phyloP scores from a whole-genome alignment of 805 yeast species.

The Brettanomyces nanus region DNA sequence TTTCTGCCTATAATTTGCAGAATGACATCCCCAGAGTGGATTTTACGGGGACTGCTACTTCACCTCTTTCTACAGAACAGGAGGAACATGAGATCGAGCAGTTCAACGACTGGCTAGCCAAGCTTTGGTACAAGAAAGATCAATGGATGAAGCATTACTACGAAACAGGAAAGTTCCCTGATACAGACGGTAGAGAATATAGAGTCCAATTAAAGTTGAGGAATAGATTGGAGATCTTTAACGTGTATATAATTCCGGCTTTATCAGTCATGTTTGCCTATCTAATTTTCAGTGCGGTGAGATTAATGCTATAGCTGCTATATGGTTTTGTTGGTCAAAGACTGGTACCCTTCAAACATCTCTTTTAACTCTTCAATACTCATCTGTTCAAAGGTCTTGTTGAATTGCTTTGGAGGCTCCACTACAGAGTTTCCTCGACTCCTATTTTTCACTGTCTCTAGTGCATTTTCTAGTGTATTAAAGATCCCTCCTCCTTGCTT shows the following conservation, averaged over 20 bases:
- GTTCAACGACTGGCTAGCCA: conserved; percentile 71
- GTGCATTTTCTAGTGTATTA: conserved; percentile 25
- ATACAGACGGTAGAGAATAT: conserved; percentile 11
- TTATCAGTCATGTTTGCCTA: conserved; percentile 4
- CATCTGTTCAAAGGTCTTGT: conserved; percentile 22
- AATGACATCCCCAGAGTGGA: conserved; percentile 21
- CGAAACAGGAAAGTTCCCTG: conserved; percentile 42
- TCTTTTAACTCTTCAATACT: conserved; percentile 20
- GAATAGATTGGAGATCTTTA: conserved; percentile 17
- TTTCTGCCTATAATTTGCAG: conserved; percentile 45
- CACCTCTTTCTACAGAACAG: conserved; percentile 32
- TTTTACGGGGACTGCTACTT: conserved; percentile 33
- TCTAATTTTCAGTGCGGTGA: conserved; percentile 4
- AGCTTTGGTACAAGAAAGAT: conserved; percentile 77
- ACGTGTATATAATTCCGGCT: conserved; percentile 22
- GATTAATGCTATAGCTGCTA: background rate
- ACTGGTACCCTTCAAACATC: conserved; percentile 22
- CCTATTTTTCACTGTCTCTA: conserved; percentile 24
- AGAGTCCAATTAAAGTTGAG: conserved; percentile 17
- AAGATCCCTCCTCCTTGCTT: conserved; percentile 16
- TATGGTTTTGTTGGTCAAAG: conserved; percentile 11
- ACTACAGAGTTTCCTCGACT: conserved; percentile 22
- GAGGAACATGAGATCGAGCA: conserved; percentile 28
- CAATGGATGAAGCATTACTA: conserved; percentile 54
- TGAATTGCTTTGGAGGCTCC: conserved; percentile 12